phyloP scores from a whole-genome alignment of 495 filamentous ascomycete species.

The Aspergillus haitiensis region DNA sequence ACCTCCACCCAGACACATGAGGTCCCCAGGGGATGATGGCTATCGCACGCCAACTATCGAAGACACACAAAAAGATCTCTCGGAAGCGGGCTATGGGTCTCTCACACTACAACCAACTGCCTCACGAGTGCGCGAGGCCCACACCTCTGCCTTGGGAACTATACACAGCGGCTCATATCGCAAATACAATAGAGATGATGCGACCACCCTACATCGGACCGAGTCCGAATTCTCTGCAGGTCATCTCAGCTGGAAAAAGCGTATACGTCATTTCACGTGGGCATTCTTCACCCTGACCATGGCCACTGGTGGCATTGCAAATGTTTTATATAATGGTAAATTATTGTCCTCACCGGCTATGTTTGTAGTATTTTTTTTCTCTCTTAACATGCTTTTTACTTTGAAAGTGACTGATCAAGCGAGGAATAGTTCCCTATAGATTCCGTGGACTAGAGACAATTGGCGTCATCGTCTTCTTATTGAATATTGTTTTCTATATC shows the following conservation, averaged over 20 bases:
- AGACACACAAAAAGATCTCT: conserved; percentile 39
- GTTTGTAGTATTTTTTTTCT: background rate
- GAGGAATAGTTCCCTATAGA: conserved; percentile 61
- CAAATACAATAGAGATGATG: conserved; percentile 21
- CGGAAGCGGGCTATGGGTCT: conserved; percentile 14
- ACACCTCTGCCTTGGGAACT: conserved; percentile 37
- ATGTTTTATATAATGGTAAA: conserved; percentile 69
- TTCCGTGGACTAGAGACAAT: conserved; percentile 69
- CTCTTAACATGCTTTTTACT: no score
- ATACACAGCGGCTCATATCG: conserved; percentile 28
- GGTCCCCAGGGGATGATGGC: conserved; percentile 47
- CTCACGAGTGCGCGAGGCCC: conserved; percentile 28
- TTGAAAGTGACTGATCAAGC: conserved; percentile 9
- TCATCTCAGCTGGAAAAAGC: conserved; percentile 45
- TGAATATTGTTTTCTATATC: conserved; percentile 73
- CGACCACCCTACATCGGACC: conserved; percentile 14
- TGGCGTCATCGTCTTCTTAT: conserved; percentile 70
- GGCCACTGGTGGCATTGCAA: conserved; percentile 83
- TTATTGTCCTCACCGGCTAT: background rate
- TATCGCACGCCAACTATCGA: conserved; percentile 54
- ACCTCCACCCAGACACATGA: conserved; percentile 41
- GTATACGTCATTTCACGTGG: conserved; percentile 59
- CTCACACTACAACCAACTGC: conserved; percentile 14
- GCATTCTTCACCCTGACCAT: conserved; percentile 75
- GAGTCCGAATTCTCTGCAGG: conserved; percentile 21